These are phyloP conservation scores for Boletus holoroseus DNA, from an alignment of 1,284 basidiomycete species.

Conservation along the genomic window DNA sequence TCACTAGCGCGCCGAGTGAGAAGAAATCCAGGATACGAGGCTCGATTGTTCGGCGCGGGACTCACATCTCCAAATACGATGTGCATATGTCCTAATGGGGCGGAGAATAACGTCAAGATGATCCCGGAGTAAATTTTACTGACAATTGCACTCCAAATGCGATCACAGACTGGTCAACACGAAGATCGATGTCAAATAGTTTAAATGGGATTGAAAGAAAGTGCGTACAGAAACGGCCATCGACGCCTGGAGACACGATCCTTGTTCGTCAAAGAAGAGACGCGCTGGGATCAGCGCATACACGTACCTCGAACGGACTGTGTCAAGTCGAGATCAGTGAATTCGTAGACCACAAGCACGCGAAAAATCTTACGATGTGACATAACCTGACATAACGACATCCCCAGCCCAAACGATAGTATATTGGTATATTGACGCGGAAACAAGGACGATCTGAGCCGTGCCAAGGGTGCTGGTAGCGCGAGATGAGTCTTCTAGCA, in stretches of 20 bases:
- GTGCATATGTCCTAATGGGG: constrained; percentile 28
- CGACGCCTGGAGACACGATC: constrained; percentile 19
- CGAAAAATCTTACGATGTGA: constrained; percentile 24
- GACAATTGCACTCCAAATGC: constrained; percentile 33
- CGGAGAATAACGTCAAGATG: constrained; percentile 5
- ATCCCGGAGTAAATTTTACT: not conserved
- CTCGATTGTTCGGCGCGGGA: not conserved
- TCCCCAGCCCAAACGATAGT: constrained; percentile 31
- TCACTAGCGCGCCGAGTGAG: constrained; percentile 20
- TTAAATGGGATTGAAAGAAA: not conserved
- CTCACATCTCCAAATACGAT: constrained; percentile 34
- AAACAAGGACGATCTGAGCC: constrained; percentile 27
- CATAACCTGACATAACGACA: constrained; percentile 20
- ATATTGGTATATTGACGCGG: constrained; percentile 32
- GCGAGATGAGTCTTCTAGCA: constrained; percentile 2
- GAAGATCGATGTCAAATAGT: not conserved
- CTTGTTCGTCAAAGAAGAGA: not conserved
- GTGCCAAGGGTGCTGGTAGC: constrained; percentile 26
- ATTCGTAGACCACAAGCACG: not conserved
- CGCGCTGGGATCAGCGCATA: not conserved
- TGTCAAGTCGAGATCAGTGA: not conserved
- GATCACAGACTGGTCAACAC: constrained; percentile 23
- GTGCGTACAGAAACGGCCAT: constrained; percentile 28
- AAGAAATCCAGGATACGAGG: not conserved
- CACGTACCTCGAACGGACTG: constrained; percentile 28